Evolutionary conservation across 192 early-diverging fungal species (phyloP), one percentile per base, ranked within the genome.

Genomic region (Linnemannia schmuckeri): DNA sequence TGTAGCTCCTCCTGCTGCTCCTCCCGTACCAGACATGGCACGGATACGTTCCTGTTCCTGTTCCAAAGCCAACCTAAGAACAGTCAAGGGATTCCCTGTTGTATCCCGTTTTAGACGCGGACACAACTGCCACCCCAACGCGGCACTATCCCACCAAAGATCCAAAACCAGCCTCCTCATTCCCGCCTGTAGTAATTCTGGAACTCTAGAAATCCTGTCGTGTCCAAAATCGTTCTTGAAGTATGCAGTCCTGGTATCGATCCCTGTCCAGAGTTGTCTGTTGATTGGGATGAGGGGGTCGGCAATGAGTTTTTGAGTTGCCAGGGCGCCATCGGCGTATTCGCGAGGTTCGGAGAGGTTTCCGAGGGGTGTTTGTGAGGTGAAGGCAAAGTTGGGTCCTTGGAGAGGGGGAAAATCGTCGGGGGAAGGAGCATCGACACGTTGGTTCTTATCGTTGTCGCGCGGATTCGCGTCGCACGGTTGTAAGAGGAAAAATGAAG

Each of bases 131-230:
- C 83, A 86, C 1, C 83, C 83, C 37, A 77, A 46, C 33, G 18
- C 79, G 10, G 73, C 73, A 18, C 49, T 46, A 68, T 86, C 83
- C 83, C 83, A 86, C 83, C 83, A 86, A 8, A 86, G 61, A 70
- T 86, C 83, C n/a, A 86, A 30, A 4, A 86, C 79, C 55, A 86
- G 66, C 44, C 80, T 47, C 20, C 85, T 10, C 80, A 87, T 81
- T 24, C 85, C 85, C 30, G 85, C 80, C 41, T 87, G 85, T 24
- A 87, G 41, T 15, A 87, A 27, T 35, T 87, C 22, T 27, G 85
- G 44, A 0, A 81, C 72, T 1, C 74, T 78, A 3, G 38, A 61
- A 22, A 87, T 81, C 76, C 71, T 81, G 12, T 78, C 79, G 6
- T 37, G 66, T 8, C 85, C 54, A 63, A 54, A 87, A 5, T 87